These are phyloP conservation scores for Metschnikowia santaceciliae DNA, from an alignment of 805 yeast species.

Conservation along the genomic window DNA sequence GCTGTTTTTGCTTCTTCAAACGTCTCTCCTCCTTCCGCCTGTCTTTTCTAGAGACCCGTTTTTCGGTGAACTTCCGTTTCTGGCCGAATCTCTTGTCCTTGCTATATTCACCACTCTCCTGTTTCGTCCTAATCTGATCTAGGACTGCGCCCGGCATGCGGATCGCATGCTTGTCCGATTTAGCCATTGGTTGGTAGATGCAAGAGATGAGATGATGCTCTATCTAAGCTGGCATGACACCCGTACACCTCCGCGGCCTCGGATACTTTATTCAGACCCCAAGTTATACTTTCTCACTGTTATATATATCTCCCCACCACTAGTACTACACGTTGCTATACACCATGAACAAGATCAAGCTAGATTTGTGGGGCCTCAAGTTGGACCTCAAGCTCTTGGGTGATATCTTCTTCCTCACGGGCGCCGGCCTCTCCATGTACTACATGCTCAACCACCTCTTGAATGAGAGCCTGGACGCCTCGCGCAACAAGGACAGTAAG, in stretches of 20 bases:
- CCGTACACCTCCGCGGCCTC: slow-evolving; percentile 2
- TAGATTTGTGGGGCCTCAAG: slow-evolving; percentile 37
- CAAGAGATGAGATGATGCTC: slow-evolving; percentile 6
- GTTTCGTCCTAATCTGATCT: slow-evolving; percentile 44
- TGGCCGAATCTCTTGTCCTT: slow-evolving; percentile 28
- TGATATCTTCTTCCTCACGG: slow-evolving; percentile 39
- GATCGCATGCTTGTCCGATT: slow-evolving; percentile 39
- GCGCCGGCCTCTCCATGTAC: slow-evolving; percentile 70
- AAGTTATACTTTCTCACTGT: neutral
- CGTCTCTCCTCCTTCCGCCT: slow-evolving; percentile 32
- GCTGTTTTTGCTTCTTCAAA: slow-evolving; percentile 28
- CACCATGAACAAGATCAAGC: slow-evolving; percentile 29
- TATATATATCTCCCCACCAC: neutral
- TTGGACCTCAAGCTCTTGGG: slow-evolving; percentile 39
- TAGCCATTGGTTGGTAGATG: slow-evolving; percentile 9
- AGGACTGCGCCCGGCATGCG: slow-evolving; percentile 52
- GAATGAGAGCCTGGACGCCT: slow-evolving; percentile 31
- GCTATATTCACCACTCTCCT: slow-evolving; percentile 43
- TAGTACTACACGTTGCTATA: neutral
- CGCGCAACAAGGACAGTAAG: slow-evolving; percentile 52
- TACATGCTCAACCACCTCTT: slow-evolving; percentile 48
- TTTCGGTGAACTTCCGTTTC: slow-evolving; percentile 23
- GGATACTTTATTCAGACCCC: no score
- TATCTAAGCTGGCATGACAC: neutral
- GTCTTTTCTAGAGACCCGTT: slow-evolving; percentile 29